Evolutionary conservation across 805 yeast genomes (phyloP).

Genomic region (Yamadazyma sp.): DNA sequence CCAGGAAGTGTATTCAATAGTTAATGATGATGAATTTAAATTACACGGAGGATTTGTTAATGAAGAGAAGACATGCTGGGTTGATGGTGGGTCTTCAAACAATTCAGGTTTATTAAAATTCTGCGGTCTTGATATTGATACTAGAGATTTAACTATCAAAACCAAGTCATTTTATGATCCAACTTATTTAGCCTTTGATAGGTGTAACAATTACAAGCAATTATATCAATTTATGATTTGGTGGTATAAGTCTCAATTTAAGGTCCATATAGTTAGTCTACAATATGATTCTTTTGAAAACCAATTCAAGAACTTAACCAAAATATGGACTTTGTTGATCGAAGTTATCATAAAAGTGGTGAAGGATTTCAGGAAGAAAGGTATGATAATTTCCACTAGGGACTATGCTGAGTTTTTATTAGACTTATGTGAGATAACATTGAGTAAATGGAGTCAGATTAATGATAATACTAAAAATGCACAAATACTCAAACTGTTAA

Average conservation of each 20-base stretch:
- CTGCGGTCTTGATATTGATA: slow-evolving; percentile 27
- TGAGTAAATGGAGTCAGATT: slow-evolving; percentile 6
- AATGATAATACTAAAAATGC: slow-evolving; percentile 4
- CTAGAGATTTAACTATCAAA: slow-evolving; percentile 2
- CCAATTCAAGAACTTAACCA: slow-evolving; percentile 14
- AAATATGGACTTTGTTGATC: slow-evolving; percentile 5
- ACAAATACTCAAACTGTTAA: slow-evolving; percentile 4
- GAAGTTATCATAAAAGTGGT: neutral
- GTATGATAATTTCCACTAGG: slow-evolving; percentile 4
- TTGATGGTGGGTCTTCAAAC: slow-evolving; percentile 9
- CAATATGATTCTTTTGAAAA: slow-evolving; percentile 11
- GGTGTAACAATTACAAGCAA: slow-evolving; percentile 5
- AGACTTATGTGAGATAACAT: slow-evolving; percentile 5
- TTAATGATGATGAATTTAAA: slow-evolving; percentile 19
- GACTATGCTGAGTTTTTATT: slow-evolving; percentile 7
- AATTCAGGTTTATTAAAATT: slow-evolving; percentile 15
- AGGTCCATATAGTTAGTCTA: slow-evolving; percentile 14
- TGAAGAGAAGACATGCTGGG: slow-evolving; percentile 23
- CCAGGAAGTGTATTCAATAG: slow-evolving; percentile 15
- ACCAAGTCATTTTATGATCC: slow-evolving; percentile 7
- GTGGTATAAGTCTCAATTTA: slow-evolving; percentile 20
- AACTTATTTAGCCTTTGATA: slow-evolving; percentile 5
- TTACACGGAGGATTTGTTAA: slow-evolving; percentile 36
- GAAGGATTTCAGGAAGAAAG: neutral
- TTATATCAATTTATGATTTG: slow-evolving; percentile 20